These are phyloP conservation scores for Volutella citrinella DNA, from an alignment of 2,329 filamentous ascomycete genomes.

Conservation along the genomic window DNA sequence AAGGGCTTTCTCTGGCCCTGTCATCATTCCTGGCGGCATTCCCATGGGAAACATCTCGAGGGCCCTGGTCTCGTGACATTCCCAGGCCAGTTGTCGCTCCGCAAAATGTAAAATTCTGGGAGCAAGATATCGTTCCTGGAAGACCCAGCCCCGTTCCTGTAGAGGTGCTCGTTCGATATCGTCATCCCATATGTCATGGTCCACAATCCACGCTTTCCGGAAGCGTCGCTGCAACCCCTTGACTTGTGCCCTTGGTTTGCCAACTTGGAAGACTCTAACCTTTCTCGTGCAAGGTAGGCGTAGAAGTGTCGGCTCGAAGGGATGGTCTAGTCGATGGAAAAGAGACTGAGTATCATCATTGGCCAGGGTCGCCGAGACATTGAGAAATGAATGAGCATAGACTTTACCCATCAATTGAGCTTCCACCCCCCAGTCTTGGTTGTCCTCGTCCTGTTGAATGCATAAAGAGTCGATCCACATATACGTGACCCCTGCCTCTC, in stretches of 20 bases:
- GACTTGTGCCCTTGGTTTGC: background rate
- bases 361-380: slow-evolving; percentile 2
- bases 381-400: slow-evolving; percentile 6
- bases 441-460: slow-evolving; percentile 25
- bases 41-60: slow-evolving; percentile 9
- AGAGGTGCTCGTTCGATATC: slow-evolving; percentile 1
- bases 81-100: slow-evolving; percentile 8
- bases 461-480: slow-evolving; percentile 34
- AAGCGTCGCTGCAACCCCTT: background rate
- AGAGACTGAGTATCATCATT: background rate
- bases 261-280: background rate
- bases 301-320: slow-evolving; percentile 1
- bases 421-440: slow-evolving; percentile 2
- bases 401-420: slow-evolving; percentile 4
- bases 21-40: background rate
- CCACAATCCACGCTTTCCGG: no score
- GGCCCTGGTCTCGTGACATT: slow-evolving; percentile 3
- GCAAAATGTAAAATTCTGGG: slow-evolving; percentile 9
- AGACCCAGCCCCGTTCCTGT: slow-evolving; percentile 9
- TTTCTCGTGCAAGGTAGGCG: background rate
- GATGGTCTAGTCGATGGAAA: no score
- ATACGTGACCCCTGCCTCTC: slow-evolving; percentile 19
- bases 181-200: slow-evolving; percentile 3
- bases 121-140: slow-evolving; percentile 9
- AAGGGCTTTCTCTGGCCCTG: background rate